phyloP scores from a whole-genome alignment of 2,329 filamentous ascomycete species.

The Cladosporium colombiae region DNA sequence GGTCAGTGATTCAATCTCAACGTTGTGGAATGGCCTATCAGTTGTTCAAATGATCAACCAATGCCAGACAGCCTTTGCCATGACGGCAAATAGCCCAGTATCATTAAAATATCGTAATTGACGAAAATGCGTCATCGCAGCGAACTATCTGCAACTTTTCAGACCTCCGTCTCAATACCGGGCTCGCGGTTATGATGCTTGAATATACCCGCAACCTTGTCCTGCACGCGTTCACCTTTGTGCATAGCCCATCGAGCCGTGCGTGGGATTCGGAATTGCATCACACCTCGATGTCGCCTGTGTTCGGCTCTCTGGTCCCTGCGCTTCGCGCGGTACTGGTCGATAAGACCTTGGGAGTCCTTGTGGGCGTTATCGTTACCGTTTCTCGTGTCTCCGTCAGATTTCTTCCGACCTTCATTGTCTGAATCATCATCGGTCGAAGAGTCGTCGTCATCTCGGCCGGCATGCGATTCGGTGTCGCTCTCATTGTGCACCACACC shows the following conservation, averaged over 20 bases:
- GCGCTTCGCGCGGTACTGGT: conserved; percentile 61
- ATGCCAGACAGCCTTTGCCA: background rate
- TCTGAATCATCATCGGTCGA: conserved; percentile 26
- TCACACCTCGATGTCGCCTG: conserved; percentile 66
- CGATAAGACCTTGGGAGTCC: conserved; percentile 34
- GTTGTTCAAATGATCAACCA: background rate
- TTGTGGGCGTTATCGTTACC: conserved; percentile 35
- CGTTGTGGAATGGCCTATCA: too few relatives aligned
- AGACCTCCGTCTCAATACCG: conserved; percentile 71
- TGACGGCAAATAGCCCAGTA: background rate
- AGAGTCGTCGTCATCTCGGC: conserved; percentile 22
- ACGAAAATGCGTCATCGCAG: background rate
- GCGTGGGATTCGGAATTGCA: conserved; percentile 67
- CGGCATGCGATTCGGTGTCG: conserved; percentile 5
- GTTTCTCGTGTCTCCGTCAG: conserved; percentile 39
- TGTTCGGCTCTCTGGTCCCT: conserved; percentile 61
- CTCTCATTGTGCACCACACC: conserved; percentile 26
- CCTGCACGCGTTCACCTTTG: conserved; percentile 55
- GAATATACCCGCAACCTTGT: conserved; percentile 50
- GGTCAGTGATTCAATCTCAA: background rate
- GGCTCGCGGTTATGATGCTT: conserved; percentile 59
- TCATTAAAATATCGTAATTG: background rate
- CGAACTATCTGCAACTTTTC: background rate
- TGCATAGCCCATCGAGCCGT: conserved; percentile 61
- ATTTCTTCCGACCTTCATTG: conserved; percentile 22